phyloP scores from a whole-genome alignment of 441 rosid species.

The Omphalea diandra region DNA sequence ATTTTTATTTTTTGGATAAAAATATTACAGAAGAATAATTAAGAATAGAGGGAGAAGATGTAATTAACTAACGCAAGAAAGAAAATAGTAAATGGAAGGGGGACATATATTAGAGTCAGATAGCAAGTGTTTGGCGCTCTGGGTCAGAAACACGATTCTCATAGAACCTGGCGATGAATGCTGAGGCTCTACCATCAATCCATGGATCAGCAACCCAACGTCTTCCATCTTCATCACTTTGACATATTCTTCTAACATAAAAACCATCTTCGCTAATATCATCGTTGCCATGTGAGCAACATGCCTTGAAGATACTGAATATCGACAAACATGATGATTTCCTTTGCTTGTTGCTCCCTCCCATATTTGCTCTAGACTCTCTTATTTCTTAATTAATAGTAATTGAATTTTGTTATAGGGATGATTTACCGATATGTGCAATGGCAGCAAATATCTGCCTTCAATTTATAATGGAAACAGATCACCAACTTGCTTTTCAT shows the following conservation, averaged over 20 bases:
- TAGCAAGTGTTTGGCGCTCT: constrained; percentile 41
- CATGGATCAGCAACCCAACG: constrained; percentile 76
- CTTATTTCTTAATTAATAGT: not conserved
- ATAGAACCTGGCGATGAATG: constrained; percentile 61
- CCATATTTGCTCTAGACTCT: no score
- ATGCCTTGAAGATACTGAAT: constrained; percentile 51
- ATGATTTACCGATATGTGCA: not conserved
- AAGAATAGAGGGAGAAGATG: no score
- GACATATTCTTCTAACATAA: constrained; percentile 42
- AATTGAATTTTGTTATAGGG: no score
- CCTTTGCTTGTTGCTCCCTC: constrained; percentile 28
- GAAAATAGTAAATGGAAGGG: no score
- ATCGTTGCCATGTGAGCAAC: constrained; percentile 54
- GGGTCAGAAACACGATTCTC: constrained; percentile 53
- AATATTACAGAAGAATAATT: no score
- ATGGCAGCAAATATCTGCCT: not conserved
- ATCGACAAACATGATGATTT: constrained; percentile 45
- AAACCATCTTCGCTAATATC: constrained; percentile 58
- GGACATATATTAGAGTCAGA: constrained; percentile 26
- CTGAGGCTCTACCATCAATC: constrained; percentile 64
- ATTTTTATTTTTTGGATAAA: no score
- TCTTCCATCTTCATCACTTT: constrained; percentile 67
- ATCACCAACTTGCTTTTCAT: not conserved
- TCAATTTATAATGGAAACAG: not conserved
- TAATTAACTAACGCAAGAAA: no score